Conservation (phyloP, 306 rosid genomes). For the Benincasa hispida region DNA sequence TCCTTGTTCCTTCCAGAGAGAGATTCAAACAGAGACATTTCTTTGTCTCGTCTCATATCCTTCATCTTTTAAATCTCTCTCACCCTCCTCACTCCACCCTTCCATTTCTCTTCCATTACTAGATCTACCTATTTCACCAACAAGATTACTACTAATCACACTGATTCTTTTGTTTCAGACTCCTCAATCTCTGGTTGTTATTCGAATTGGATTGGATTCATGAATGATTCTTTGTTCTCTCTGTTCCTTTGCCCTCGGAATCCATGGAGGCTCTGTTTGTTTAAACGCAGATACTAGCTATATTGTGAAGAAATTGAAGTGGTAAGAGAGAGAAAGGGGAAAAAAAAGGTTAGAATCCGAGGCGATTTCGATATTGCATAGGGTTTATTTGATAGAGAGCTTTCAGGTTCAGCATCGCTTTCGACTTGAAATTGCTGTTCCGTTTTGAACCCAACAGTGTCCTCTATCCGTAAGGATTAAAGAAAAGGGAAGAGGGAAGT, state of each 20-base stretch:
- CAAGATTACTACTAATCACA: neutral
- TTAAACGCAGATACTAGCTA: constrained; percentile 16
- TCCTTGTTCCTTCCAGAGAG: neutral
- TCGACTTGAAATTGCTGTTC: constrained; percentile 26
- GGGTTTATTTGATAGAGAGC: constrained; percentile 16
- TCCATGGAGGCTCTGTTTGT: constrained; percentile 12
- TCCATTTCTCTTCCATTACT: neutral
- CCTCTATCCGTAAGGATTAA: constrained; percentile 9
- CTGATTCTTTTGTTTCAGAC: neutral
- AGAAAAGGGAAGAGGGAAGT: constrained; percentile 9
- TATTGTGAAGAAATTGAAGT: constrained; percentile 18
- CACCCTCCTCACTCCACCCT: neutral
- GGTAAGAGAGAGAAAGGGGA: neutral
- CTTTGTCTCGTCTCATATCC: neutral
- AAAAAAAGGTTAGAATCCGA: constrained; percentile 71
- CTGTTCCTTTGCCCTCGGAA: constrained; percentile 9
- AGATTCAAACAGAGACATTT: neutral
- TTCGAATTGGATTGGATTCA: neutral
- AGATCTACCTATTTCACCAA: constrained; percentile 10
- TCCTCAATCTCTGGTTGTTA: neutral
- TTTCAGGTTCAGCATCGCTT: constrained; percentile 28
- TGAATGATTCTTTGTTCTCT: constrained; percentile 8
- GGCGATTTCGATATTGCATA: constrained; percentile 35
- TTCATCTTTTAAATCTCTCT: neutral
- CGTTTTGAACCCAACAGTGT: constrained; percentile 17